phyloP scores from a whole-genome alignment of 257 asterid species.

The Solanum chmielewskii region DNA sequence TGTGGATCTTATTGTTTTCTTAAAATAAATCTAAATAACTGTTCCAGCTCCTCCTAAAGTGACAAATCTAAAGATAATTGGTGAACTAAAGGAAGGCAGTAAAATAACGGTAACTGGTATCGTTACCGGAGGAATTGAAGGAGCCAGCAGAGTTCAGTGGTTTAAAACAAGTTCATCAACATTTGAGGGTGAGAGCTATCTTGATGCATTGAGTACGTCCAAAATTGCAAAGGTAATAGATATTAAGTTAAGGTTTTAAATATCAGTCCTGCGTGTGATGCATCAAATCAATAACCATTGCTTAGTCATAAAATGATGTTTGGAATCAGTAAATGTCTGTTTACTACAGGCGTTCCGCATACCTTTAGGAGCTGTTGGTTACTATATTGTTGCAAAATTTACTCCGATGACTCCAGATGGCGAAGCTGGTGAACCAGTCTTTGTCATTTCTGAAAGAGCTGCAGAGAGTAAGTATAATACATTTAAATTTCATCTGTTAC shows the following conservation, averaged over 20 bases:
- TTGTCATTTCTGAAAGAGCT: constrained; percentile 57
- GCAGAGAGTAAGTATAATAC: constrained; percentile 55
- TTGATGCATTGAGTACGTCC: constrained; percentile 78
- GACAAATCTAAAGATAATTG: constrained; percentile 74
- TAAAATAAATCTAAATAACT: not conserved
- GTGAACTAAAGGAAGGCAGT: constrained; percentile 92
- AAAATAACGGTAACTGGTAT: constrained; percentile 82
- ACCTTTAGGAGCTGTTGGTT: constrained; percentile 95
- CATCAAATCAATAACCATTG: not conserved
- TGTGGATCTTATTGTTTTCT: not conserved
- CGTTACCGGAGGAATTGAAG: constrained; percentile 97
- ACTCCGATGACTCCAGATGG: constrained; percentile 98
- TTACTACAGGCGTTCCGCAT: constrained; percentile 67
- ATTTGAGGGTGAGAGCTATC: constrained; percentile 60
- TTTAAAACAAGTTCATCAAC: constrained; percentile 63
- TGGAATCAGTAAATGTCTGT: constrained; percentile 5
- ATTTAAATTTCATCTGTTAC: not conserved
- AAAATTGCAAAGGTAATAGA: constrained; percentile 78
- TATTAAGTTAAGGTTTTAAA: not conserved
- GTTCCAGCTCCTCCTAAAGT: constrained; percentile 89
- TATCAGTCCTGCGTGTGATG: not conserved
- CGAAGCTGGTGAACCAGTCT: constrained; percentile 93
- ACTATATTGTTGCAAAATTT: constrained; percentile 67
- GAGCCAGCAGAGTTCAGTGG: constrained; percentile 99
- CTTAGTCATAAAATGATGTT: not conserved